phyloP scores from a whole-genome alignment of 2,329 filamentous ascomycete species.

The Cladosporium phlei region DNA sequence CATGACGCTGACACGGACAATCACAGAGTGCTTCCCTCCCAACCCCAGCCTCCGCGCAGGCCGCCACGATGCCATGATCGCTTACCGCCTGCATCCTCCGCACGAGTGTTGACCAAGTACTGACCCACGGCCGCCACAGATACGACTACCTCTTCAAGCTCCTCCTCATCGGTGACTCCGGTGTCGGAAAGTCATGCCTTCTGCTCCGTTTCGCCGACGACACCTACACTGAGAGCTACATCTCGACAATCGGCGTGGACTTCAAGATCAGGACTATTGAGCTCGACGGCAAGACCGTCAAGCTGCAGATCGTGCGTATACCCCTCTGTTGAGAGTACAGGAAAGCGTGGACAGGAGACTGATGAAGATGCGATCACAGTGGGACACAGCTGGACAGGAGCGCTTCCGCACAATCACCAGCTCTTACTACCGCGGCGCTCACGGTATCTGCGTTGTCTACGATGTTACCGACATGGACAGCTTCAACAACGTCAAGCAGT shows the following conservation, averaged over 20 bases:
- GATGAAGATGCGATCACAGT: slow-evolving; percentile 51
- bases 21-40: slow-evolving; percentile 12
- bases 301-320: slow-evolving; percentile 88
- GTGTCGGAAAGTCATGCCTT: slow-evolving; percentile 99
- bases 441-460: slow-evolving; percentile 99
- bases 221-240: slow-evolving; percentile 99
- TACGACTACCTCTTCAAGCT: slow-evolving; percentile 99
- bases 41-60: slow-evolving; percentile 6
- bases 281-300: slow-evolving; percentile 98
- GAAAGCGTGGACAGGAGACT: background rate
- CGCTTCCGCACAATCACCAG: slow-evolving; percentile 99
- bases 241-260: slow-evolving; percentile 98
- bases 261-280: slow-evolving; percentile 99
- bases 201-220: slow-evolving; percentile 97
- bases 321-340: background rate
- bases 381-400: slow-evolving; percentile 98
- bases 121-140: slow-evolving; percentile 49
- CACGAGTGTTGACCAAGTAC: slow-evolving; percentile 1
- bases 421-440: slow-evolving; percentile 97
- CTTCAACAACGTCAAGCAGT: slow-evolving; percentile 99
- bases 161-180: slow-evolving; percentile 99
- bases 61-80: slow-evolving; percentile 11
- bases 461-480: slow-evolving; percentile 99
- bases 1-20: slow-evolving; percentile 6
- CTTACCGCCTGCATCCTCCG: background rate